A percentile compares a stretch with the other conserved stretches of the same genome.
These are phyloP conservation scores for Aspergillus awamori DNA, from an alignment of 2,329 filamentous ascomycete genomes.

Conservation along the genomic window DNA sequence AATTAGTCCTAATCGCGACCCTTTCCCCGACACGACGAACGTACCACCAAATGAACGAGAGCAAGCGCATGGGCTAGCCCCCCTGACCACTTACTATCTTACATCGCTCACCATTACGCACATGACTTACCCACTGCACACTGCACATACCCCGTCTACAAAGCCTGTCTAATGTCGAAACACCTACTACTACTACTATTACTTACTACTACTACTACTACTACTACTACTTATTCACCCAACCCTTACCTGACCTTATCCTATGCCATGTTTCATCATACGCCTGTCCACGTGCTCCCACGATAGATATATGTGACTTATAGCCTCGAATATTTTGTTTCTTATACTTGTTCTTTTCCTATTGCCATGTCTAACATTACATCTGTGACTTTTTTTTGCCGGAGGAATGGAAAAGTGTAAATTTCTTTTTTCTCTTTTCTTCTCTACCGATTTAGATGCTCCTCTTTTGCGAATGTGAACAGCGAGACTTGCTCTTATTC, in stretches of 20 bases:
- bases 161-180: constrained; percentile 21
- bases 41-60: constrained; percentile 1
- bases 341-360: constrained; percentile 15
- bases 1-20: constrained; percentile 9
- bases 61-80: neutral
- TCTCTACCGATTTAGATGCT: constrained; percentile 25
- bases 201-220: neutral
- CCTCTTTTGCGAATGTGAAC: constrained; percentile 6
- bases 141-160: constrained; percentile 19
- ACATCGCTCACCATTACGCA: constrained; percentile 6
- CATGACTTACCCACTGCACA: constrained; percentile 17
- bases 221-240: neutral
- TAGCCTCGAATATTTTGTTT: constrained; percentile 26
- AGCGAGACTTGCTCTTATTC: neutral
- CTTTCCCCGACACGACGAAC: neutral
- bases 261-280: constrained; percentile 20
- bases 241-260: constrained; percentile 16
- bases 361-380: constrained; percentile 22
- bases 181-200: constrained; percentile 25
- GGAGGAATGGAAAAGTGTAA: constrained; percentile 27
- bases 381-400: constrained; percentile 15
- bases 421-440: constrained; percentile 1
- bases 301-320: constrained; percentile 35
- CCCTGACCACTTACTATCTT: neutral
- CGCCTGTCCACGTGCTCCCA: constrained; percentile 24